A percentile compares a stretch with the other conserved stretches of the same genome.
phyloP scores from a whole-genome alignment of 805 yeast genomes.

The Cyberlindnera subsufficiens region DNA sequence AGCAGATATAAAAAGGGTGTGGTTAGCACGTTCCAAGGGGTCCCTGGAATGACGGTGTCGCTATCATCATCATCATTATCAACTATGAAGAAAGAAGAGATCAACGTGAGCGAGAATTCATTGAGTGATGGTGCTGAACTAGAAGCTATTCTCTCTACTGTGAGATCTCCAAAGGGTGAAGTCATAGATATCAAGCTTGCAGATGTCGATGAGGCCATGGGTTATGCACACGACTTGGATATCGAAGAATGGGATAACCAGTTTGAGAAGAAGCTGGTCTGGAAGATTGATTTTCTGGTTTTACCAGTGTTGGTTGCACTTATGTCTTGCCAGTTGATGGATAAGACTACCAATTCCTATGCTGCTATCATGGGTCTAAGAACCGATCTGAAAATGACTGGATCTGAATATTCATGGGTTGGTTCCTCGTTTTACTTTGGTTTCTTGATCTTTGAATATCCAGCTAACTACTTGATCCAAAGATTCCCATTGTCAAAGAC shows the following conservation, averaged over 20 bases:
- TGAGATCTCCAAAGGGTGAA: constrained; percentile 22
- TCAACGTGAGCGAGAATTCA: constrained; percentile 1
- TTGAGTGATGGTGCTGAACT: constrained; percentile 6
- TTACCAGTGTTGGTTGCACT: constrained; percentile 32
- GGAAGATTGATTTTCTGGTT: constrained; percentile 33
- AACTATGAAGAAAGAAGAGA: constrained; percentile 1
- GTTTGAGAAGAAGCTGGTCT: constrained; percentile 24
- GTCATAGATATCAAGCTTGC: constrained; percentile 24
- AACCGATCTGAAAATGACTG: constrained; percentile 39
- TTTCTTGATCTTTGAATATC: constrained; percentile 51
- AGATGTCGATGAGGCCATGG: constrained; percentile 36
- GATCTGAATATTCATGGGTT: constrained; percentile 42
- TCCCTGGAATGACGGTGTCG: too few species aligned
- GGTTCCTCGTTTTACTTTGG: constrained; percentile 61
- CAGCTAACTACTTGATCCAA: constrained; percentile 43
- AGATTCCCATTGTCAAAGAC: constrained; percentile 51
- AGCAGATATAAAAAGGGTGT: too few species aligned
- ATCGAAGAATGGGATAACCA: constrained; percentile 7
- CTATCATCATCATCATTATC: background rate
- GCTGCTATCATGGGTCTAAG: constrained; percentile 49
- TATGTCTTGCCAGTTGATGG: constrained; percentile 36
- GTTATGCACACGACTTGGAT: constrained; percentile 21
- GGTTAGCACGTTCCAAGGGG: too few species aligned
- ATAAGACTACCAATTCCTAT: constrained; percentile 30
- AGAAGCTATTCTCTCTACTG: constrained; percentile 17